Evolutionary conservation across 2,329 filamentous ascomycete species (phyloP), one percentile per base, ranked within the genome.

Genomic region (Penicillium hesseltinei): DNA sequence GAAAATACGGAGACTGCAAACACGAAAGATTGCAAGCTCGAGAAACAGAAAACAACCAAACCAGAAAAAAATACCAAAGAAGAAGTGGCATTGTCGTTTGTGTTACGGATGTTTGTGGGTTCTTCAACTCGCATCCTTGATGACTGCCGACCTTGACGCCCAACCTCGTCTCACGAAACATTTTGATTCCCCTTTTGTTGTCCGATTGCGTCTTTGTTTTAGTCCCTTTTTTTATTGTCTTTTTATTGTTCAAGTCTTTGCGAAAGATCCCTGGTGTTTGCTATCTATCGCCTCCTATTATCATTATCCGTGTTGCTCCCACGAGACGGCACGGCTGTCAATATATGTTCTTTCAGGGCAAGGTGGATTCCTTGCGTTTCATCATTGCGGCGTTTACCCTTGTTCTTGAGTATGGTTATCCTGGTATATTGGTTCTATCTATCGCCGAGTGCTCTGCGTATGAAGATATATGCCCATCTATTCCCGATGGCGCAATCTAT

Each of bases 161-260:
- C 47, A 67, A 67, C 70, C 71, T 73, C 71, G 67, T 71, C 71
- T 72, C 71, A 67, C 70, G 67, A 72, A 72, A 68, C 64, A 68
- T 73, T 64, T 74, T 72, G 71, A 73, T 74, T 73, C 71, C 71
- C 70, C 71, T 67, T 73, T 69, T 72, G 70, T 72, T 72, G 59
- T 65, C 58, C 63, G 60, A 68, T 66, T 63, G 56, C 62, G 54
- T 59, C 55, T 56, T 57, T 64, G 29, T 52, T 51, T 33, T 61
- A n/a, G 36, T 56, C 31, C 31, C 31, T 13, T 33, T 33, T 33
- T 42, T 55, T 55, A 49, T 33, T 36, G 17, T 44, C 25, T 55
- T 48, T 61, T 60, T 55, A 47, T 21, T 57, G 51, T 59, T 58
- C 54, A 38, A 45, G 36, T 57, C 59, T 57, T 63, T 59, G 65